Percentiles rank a stretch among this genome's conserved stretches.
phyloP scores from a whole-genome alignment of 2,329 filamentous ascomycete genomes.

The Fusarium sp. region DNA sequence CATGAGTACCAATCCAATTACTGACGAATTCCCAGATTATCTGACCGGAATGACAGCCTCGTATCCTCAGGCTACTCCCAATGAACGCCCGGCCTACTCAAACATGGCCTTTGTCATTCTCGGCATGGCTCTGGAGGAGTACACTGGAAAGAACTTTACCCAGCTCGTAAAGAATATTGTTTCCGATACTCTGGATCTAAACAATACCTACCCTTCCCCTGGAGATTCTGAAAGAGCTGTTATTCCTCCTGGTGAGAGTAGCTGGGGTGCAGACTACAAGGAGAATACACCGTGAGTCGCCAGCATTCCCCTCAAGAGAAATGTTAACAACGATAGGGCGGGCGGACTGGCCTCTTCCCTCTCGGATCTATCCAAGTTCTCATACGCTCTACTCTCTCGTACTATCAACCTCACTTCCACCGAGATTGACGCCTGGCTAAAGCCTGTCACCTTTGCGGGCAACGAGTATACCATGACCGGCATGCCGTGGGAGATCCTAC shows the following conservation, averaged over 20 bases:
- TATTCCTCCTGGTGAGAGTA: constrained; percentile 46
- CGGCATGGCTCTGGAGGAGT: constrained; percentile 46
- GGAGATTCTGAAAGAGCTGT: constrained; percentile 45
- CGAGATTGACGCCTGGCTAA: constrained; percentile 47
- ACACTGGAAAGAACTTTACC: constrained; percentile 44
- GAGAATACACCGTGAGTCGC: constrained; percentile 46
- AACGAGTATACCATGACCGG: constrained; percentile 46
- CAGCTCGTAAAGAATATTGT: constrained; percentile 38
- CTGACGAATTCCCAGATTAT: constrained; percentile 41
- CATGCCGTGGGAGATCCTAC: constrained; percentile 51
- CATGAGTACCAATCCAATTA: rapidly evolving
- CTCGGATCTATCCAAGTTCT: constrained; percentile 46
- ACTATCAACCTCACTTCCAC: constrained; percentile 39
- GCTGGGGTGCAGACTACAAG: constrained; percentile 49
- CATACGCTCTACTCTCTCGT: constrained; percentile 43
- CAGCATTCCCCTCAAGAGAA: rapidly evolving
- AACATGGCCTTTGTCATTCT: constrained; percentile 52
- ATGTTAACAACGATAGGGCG: constrained; percentile 34
- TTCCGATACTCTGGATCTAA: constrained; percentile 27
- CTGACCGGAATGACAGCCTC: constrained; percentile 44
- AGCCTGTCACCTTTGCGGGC: constrained; percentile 46
- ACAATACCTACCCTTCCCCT: constrained; percentile 41
- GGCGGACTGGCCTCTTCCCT: constrained; percentile 49
- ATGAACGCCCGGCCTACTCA: constrained; percentile 52
- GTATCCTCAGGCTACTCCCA: constrained; percentile 44